These are phyloP conservation scores for Metschnikowia picachoensis DNA, from an alignment of 805 yeast species.

Conservation along the genomic window DNA sequence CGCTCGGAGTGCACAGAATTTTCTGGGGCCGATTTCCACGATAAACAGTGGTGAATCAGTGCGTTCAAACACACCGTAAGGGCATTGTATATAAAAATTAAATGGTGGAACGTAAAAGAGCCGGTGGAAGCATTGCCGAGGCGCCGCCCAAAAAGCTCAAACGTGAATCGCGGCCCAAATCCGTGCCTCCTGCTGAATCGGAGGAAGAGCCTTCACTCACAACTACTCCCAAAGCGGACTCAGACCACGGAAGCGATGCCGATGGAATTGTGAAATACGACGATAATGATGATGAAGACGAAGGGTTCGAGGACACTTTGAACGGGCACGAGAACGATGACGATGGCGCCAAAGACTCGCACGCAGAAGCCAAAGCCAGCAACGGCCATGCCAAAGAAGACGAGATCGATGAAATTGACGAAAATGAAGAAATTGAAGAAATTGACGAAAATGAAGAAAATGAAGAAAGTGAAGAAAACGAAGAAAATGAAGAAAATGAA, in stretches of 20 bases:
- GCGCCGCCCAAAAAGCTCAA: conserved; percentile 21
- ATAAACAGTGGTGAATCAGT: no score
- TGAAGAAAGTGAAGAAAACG: conserved; percentile 6
- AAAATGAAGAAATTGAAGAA: conserved; percentile 3
- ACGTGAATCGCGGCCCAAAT: conserved; percentile 21
- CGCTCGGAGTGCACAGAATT: no score
- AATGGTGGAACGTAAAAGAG: conserved; percentile 36
- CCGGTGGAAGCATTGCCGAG: conserved; percentile 22
- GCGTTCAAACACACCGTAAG: not conserved
- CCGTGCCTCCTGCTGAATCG: conserved; percentile 13
- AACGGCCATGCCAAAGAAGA: conserved; percentile 34
- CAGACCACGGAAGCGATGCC: conserved; percentile 15
- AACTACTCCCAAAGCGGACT: conserved; percentile 17
- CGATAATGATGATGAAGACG: conserved; percentile 8
- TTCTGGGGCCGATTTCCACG: no score
- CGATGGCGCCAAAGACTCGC: conserved; percentile 25
- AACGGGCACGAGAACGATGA: conserved; percentile 10
- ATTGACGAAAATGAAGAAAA: conserved; percentile 3
- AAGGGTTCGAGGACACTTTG: conserved; percentile 11
- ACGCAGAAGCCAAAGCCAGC: conserved; percentile 17
- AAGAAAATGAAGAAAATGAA: conserved; percentile 18
- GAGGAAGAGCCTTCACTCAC: conserved; percentile 15
- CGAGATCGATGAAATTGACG: conserved; percentile 17
- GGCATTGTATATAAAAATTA: not conserved
- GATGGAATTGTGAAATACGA: conserved; percentile 11